A percentile compares a stretch with the other conserved stretches of the same genome.
Evolutionary conservation across 2,329 filamentous ascomycete genomes (phyloP).

Genomic region (Claviceps sorghi): DNA sequence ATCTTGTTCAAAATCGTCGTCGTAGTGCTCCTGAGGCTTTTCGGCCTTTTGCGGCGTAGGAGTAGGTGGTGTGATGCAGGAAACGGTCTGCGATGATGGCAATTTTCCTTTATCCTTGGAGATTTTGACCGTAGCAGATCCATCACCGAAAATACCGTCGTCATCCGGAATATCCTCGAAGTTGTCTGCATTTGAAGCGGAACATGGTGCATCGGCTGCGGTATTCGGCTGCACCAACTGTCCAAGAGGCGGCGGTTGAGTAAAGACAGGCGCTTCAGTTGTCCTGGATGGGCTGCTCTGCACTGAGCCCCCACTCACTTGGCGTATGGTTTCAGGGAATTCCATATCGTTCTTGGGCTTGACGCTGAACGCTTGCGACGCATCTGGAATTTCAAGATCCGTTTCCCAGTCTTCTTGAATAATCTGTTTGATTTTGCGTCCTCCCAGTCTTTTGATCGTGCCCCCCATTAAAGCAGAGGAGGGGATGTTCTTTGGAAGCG

Average conservation of each 20-base stretch:
- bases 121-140: slow-evolving; percentile 52
- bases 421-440: slow-evolving; percentile 55
- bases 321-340: slow-evolving; percentile 54
- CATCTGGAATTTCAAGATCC: slow-evolving; percentile 54
- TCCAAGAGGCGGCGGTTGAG: slow-evolving; percentile 17
- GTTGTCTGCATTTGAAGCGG: slow-evolving; percentile 43
- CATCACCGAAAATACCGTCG: slow-evolving; percentile 49
- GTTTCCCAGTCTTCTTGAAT: slow-evolving; percentile 72
- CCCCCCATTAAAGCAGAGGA: slow-evolving; percentile 81
- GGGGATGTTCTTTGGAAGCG: slow-evolving; percentile 73
- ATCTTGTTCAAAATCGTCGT: slow-evolving; percentile 59
- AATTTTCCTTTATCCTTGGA: slow-evolving; percentile 36
- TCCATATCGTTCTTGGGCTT: slow-evolving; percentile 45
- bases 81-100: slow-evolving; percentile 30
- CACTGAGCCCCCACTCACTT: slow-evolving; percentile 44
- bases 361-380: slow-evolving; percentile 45
- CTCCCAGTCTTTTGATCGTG: slow-evolving; percentile 79
- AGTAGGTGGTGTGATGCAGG: slow-evolving; percentile 42
- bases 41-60: slow-evolving; percentile 37
- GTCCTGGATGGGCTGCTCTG: slow-evolving; percentile 37
- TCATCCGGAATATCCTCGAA: slow-evolving; percentile 51
- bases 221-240: slow-evolving; percentile 19
- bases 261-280: slow-evolving; percentile 13
- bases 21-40: slow-evolving; percentile 16
- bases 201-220: slow-evolving; percentile 21